phyloP scores from a whole-genome alignment of 2,329 filamentous ascomycete species.

The Gliomastix tumulicola region DNA sequence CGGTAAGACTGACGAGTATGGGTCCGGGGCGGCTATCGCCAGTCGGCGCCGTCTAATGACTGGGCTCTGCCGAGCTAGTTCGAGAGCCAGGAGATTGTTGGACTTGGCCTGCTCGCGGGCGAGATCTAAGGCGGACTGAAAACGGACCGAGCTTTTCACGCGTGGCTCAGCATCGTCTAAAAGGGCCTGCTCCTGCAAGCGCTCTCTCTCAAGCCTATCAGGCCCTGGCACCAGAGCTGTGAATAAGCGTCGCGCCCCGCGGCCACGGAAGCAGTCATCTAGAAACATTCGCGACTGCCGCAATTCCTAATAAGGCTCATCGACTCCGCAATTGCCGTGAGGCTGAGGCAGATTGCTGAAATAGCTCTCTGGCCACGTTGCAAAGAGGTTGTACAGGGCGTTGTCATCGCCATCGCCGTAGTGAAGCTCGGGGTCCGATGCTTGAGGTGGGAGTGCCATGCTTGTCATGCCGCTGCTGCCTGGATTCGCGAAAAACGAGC shows the following conservation, averaged over 20 bases:
- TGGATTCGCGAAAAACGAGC: not conserved
- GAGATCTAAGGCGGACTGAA: conserved; percentile 1
- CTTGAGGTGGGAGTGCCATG: too few species aligned
- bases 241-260: not conserved
- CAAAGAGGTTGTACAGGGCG: not conserved
- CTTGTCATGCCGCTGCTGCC: not conserved
- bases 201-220: not conserved
- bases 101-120: conserved; percentile 1
- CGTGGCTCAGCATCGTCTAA: too few species aligned
- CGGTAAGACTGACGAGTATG: conserved; percentile 5
- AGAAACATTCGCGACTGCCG: not conserved
- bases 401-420: conserved; percentile 1
- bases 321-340: not conserved
- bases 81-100: not conserved
- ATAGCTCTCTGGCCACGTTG: not conserved
- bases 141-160: too few species aligned
- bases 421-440: too few species aligned
- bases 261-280: not conserved
- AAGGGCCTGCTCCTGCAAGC: too few species aligned
- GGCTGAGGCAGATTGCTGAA: not conserved
- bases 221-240: conserved; percentile 1
- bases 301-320: not conserved
- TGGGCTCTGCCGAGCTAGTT: too few species aligned
- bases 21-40: conserved; percentile 4
- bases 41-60: not conserved